Evolutionary conservation across 2,329 filamentous ascomycete genomes (phyloP), one percentile per base, ranked within the genome.

Genomic region (Penicillium sp.): DNA sequence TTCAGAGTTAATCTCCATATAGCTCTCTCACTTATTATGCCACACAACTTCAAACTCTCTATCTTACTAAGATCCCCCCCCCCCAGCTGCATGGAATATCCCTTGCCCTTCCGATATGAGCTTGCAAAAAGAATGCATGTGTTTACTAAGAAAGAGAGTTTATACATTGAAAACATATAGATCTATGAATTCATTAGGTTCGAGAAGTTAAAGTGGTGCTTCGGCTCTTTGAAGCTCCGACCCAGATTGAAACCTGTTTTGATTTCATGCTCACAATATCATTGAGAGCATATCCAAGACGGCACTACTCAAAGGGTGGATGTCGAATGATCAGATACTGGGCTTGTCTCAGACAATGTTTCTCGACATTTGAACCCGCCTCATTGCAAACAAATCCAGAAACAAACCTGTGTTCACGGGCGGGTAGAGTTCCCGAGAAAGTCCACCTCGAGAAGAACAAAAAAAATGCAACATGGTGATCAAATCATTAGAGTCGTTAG

Each of bases 401-500:
- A 28, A 10, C 6, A 48, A 30, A 16, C 14, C 45, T 30, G 30
- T 48, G 26, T 48, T 14, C 4, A 26, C 22, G 26, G 45, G 6
- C 22, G 26, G 45, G 6, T 30, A 3, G 6, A 30, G 26, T 13
- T 30, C 45, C 45, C 25, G 45, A 48, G 16, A 30, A 25, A 30
- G 5, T 48, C 14, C 45, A 48, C 45, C 45, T 48, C 30, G 26
- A 30, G 26, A 48, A 14, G 14, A 8, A n/a, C 54, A 35, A 59
- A n/a, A 33, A 35, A n/a, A 26, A 58, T 33, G 25, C 45, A 57
- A 37, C 16, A 54, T 42, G 48, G 25, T 38, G 40, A 38, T 26
- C 40, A 62, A 58, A 59, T 69, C 62, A 53, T 65, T 62, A 61
- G 40, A 63, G 53, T 68, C 64, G 57, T 65, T 43, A 66, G 56